A percentile compares a stretch with the other conserved stretches of the same genome.
Evolutionary conservation across 306 rosid species (phyloP).

Genomic region (Astragalus glycyphyllos): DNA sequence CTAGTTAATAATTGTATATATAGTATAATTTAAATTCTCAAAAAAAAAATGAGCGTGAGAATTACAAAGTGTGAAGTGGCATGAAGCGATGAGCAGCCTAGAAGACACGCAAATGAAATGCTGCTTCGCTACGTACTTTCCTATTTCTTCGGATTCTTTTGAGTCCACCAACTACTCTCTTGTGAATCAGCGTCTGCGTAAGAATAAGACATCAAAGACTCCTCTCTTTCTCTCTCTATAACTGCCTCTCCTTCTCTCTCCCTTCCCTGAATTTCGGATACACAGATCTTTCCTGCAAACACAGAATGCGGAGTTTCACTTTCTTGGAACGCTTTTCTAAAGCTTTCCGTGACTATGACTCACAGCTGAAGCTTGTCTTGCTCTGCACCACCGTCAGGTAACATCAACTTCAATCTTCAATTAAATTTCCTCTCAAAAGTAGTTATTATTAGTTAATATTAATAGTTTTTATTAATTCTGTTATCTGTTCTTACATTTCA

Average conservation of each 20-base stretch:
- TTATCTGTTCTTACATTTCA: background rate
- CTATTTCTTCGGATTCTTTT: background rate
- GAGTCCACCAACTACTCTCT: slow-evolving; percentile 22
- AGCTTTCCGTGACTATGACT: slow-evolving; percentile 59
- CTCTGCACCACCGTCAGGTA: slow-evolving; percentile 86
- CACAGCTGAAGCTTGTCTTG: slow-evolving; percentile 65
- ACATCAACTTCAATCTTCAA: background rate
- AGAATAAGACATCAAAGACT: background rate
- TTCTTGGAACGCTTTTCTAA: slow-evolving; percentile 60
- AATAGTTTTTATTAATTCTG: background rate
- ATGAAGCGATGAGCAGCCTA: background rate
- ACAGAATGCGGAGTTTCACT: slow-evolving; percentile 55
- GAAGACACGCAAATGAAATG: slow-evolving; percentile 28
- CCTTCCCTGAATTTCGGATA: slow-evolving; percentile 29
- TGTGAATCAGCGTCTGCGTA: background rate
- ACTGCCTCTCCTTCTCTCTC: background rate
- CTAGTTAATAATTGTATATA: too few species aligned
- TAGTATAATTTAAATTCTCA: too few species aligned
- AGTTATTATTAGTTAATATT: background rate
- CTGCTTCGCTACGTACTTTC: background rate
- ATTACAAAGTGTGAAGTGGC: too few species aligned
- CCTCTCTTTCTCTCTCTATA: slow-evolving; percentile 13
- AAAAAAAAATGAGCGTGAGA: too few species aligned
- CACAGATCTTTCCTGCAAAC: slow-evolving; percentile 36
- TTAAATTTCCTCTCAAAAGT: background rate